These are phyloP conservation scores for Clavaria fumosa DNA, from an alignment of 768 basidiomycete species.

Conservation along the genomic window DNA sequence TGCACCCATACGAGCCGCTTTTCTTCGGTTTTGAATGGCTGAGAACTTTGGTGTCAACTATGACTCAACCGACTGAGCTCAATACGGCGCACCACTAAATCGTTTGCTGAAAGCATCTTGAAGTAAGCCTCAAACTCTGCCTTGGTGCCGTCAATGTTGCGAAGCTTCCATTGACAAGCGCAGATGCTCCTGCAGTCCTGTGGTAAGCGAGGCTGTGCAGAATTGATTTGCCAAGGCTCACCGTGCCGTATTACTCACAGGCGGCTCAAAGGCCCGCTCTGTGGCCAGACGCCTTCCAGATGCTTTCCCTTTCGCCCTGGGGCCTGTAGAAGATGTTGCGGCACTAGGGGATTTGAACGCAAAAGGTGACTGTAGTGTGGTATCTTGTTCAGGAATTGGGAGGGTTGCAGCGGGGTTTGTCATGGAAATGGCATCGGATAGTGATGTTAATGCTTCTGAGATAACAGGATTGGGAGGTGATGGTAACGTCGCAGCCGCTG, in stretches of 20 bases:
- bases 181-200: not conserved
- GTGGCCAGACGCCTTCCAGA: not conserved
- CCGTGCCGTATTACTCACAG: not conserved
- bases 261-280: not conserved
- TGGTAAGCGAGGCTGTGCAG: not conserved
- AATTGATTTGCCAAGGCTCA: not conserved
- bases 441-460: too few relatives aligned
- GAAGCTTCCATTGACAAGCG: not conserved
- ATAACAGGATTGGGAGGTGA: too few relatives aligned
- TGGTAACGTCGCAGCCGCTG: too few relatives aligned
- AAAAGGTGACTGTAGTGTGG: too few relatives aligned
- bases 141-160: not conserved
- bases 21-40: slow-evolving; percentile 1
- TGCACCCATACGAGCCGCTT: not conserved
- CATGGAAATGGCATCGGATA: too few relatives aligned
- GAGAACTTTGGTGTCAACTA: not conserved
- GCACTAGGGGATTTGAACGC: not conserved
- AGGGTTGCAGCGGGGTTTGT: too few relatives aligned
- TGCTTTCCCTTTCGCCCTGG: not conserved
- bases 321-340: not conserved
- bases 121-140: not conserved
- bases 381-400: too few relatives aligned
- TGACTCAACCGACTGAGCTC: not conserved
- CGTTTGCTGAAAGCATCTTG: not conserved
- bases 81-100: not conserved